phyloP scores from a whole-genome alignment of 176 grass and related monocot species.

The Raddia distichophylla region DNA sequence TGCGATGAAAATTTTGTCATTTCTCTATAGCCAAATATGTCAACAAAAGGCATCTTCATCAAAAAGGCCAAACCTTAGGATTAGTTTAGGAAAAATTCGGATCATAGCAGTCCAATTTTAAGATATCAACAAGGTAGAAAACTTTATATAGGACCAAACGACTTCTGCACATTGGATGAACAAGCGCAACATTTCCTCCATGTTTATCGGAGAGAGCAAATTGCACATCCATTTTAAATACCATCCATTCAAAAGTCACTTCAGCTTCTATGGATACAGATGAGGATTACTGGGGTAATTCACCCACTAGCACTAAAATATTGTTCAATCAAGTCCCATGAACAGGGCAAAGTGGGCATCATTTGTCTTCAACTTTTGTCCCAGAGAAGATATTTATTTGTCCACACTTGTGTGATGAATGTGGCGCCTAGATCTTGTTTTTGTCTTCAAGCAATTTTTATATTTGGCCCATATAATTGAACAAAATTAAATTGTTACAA shows the following conservation, averaged over 20 bases:
- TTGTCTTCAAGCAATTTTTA: not conserved
- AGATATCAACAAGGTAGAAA: too few species aligned
- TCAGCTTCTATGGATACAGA: not conserved
- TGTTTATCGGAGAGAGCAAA: too few species aligned
- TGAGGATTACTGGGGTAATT: not conserved
- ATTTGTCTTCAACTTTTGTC: not conserved
- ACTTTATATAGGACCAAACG: too few species aligned
- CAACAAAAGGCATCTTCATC: too few species aligned
- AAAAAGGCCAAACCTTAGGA: too few species aligned
- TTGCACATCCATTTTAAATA: too few species aligned
- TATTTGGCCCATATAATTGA: not conserved
- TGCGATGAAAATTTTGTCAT: too few species aligned
- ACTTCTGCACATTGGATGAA: too few species aligned
- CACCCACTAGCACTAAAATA: not conserved
- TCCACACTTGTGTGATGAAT: not conserved
- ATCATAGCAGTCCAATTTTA: too few species aligned
- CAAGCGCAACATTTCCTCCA: too few species aligned
- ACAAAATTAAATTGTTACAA: not conserved
- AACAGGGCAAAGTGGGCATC: not conserved
- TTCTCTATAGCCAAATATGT: too few species aligned
- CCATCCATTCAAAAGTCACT: not conserved
- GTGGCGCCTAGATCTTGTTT: not conserved
- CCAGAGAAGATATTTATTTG: not conserved
- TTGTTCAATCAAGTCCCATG: not conserved
- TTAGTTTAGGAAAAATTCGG: too few species aligned